A percentile compares a stretch with the other conserved stretches of the same genome.
Evolutionary conservation across 768 basidiomycete species (phyloP).

Genomic region (Trametes meyenii): DNA sequence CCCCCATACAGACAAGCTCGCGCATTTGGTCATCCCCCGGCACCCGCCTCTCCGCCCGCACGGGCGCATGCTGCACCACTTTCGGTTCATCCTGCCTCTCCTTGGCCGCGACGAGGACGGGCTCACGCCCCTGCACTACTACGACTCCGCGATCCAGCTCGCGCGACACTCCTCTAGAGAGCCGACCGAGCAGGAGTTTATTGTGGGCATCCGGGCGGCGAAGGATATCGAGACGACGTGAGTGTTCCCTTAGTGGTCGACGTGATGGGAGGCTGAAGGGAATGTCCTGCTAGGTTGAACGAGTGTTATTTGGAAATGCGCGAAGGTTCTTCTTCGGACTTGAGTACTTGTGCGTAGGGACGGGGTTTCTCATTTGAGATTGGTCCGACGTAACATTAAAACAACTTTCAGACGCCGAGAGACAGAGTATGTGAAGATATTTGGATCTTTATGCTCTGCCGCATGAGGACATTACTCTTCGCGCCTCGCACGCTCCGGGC

Average conservation of each 20-base stretch:
- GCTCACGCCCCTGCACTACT: constrained; percentile 72
- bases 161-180: constrained; percentile 63
- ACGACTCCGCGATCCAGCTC: constrained; percentile 76
- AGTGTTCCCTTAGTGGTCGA: constrained; percentile 27
- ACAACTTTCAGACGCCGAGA: constrained; percentile 6
- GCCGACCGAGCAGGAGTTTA: constrained; percentile 69
- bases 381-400: neutral
- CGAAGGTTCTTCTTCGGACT: constrained; percentile 53
- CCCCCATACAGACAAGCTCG: constrained; percentile 55
- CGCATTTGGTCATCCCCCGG: constrained; percentile 72
- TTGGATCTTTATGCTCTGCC: no score
- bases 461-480: no score
- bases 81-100: constrained; percentile 73
- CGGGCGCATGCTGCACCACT: constrained; percentile 77
- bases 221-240: constrained; percentile 64
- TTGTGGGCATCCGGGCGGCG: constrained; percentile 62
- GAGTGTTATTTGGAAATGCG: constrained; percentile 70
- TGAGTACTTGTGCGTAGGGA: constrained; percentile 30
- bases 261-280: neutral
- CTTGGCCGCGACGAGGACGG: constrained; percentile 59
- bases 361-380: neutral
- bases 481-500: no score
- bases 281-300: constrained; percentile 46
- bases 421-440: neutral
- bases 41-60: constrained; percentile 73